A percentile compares a stretch with the other conserved stretches of the same genome.
These are phyloP conservation scores for Clavariopsis aquatica DNA, from an alignment of 495 filamentous ascomycete species.

Conservation along the genomic window DNA sequence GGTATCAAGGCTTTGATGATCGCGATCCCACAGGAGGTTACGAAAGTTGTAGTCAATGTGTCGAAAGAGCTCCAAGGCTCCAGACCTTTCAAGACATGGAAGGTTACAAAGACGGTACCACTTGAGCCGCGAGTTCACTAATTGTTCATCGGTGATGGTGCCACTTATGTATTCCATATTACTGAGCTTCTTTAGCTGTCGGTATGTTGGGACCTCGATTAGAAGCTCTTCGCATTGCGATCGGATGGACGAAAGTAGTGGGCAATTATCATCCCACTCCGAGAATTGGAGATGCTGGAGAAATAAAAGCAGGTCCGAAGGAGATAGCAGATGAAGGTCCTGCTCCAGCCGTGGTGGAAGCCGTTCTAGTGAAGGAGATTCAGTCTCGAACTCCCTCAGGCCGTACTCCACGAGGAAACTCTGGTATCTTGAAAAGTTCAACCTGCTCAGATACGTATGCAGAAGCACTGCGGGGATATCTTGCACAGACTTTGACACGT, in stretches of 20 bases:
- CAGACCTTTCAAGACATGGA: constrained; percentile 45
- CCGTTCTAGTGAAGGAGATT: constrained; percentile 41
- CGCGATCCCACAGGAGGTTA: constrained; percentile 47
- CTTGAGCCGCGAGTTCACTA: constrained; percentile 52
- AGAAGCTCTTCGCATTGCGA: constrained; percentile 50
- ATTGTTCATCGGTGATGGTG: constrained; percentile 45
- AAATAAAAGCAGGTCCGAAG: constrained; percentile 54
- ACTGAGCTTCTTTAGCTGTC: constrained; percentile 53
- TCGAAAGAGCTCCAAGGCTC: constrained; percentile 51
- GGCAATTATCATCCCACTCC: constrained; percentile 37
- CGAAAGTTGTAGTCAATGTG: constrained; percentile 50
- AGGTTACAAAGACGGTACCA: constrained; percentile 56
- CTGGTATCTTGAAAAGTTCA: constrained; percentile 52
- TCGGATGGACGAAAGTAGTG: constrained; percentile 27
- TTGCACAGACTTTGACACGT: constrained; percentile 56
- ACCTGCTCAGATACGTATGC: constrained; percentile 59
- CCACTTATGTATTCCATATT: constrained; percentile 55
- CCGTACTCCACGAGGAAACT: constrained; percentile 56
- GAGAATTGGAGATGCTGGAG: constrained; percentile 54
- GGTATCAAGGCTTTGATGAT: constrained; percentile 48
- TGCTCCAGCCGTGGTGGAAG: constrained; percentile 53
- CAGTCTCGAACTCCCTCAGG: constrained; percentile 41
- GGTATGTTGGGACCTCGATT: constrained; percentile 53
- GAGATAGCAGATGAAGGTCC: constrained; percentile 58
- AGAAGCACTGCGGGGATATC: constrained; percentile 55